Conservation (phyloP, 2,329 filamentous ascomycete genomes). For the Scytalidium lignicola region DNA sequence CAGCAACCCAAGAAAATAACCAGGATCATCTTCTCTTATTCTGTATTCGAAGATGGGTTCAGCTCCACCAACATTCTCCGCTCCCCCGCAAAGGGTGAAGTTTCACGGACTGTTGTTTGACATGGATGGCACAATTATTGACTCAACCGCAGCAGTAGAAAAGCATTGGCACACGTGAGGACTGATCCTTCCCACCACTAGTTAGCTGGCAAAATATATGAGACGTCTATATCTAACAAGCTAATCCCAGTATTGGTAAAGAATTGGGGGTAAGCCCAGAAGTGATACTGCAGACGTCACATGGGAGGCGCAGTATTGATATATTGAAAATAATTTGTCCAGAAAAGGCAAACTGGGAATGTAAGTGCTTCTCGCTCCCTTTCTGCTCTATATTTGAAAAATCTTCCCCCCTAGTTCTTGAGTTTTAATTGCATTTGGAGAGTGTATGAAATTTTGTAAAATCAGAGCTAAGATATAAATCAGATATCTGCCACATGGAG, state of each 20-base stretch:
- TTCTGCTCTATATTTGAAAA: neutral
- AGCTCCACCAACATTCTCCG: slow-evolving; percentile 11
- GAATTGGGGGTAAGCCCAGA: slow-evolving; percentile 83
- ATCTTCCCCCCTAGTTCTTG: neutral
- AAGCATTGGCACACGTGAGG: slow-evolving; percentile 64
- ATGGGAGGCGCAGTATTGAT: slow-evolving; percentile 87
- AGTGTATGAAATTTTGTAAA: no score
- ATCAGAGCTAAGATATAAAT: neutral
- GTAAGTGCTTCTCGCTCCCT: slow-evolving; percentile 51
- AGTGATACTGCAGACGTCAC: slow-evolving; percentile 82
- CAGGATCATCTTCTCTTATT: neutral
- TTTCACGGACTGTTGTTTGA: slow-evolving; percentile 44
- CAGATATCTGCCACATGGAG: slow-evolving; percentile 78
- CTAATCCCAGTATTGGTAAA: slow-evolving; percentile 57
- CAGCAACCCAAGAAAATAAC: neutral
- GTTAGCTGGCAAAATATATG: no score
- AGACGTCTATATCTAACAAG: neutral
- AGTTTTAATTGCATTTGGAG: no score
- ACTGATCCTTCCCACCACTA: neutral
- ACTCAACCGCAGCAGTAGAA: slow-evolving; percentile 70
- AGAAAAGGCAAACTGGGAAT: slow-evolving; percentile 87
- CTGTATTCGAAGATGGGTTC: slow-evolving; percentile 18
- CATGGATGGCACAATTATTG: slow-evolving; percentile 81
- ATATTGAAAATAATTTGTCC: slow-evolving; percentile 73
- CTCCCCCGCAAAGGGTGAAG: slow-evolving; percentile 16